phyloP scores from a whole-genome alignment of 2,329 filamentous ascomycete species.

The Cladobotryum protrusum region DNA sequence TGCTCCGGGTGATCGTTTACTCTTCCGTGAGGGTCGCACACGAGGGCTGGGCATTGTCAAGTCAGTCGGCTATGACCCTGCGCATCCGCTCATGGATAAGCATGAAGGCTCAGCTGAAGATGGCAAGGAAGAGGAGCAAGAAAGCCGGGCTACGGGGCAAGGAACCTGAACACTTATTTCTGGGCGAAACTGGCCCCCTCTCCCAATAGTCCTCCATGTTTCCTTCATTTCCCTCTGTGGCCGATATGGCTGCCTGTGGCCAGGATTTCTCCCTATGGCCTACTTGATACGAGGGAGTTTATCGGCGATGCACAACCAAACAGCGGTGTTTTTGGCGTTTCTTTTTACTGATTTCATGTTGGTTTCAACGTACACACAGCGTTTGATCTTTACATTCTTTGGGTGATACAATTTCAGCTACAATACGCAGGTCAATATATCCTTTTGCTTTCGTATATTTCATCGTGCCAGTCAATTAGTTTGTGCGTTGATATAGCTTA shows the following conservation, averaged over 20 bases:
- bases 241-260: no score
- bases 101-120: background rate
- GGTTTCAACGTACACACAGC: background rate
- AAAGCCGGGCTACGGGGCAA: no score
- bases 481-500: no score
- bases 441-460: no score
- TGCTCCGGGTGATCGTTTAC: constrained; percentile 75
- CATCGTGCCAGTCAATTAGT: no score
- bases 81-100: constrained; percentile 34
- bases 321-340: background rate
- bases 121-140: no score
- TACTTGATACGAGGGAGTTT: background rate
- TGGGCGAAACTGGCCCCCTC: no score
- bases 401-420: no score
- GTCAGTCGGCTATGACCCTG: constrained; percentile 75
- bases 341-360: background rate
- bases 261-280: background rate
- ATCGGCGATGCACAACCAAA: constrained; percentile 5
- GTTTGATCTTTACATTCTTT: background rate
- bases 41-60: constrained; percentile 96
- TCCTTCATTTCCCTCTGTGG: no score
- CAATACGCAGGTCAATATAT: no score
- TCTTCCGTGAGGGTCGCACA: constrained; percentile 91
- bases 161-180: no score
- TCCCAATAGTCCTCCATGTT: no score